These are phyloP conservation scores for Posidonia australis DNA, from an alignment of 106 monocot species.

Conservation along the genomic window DNA sequence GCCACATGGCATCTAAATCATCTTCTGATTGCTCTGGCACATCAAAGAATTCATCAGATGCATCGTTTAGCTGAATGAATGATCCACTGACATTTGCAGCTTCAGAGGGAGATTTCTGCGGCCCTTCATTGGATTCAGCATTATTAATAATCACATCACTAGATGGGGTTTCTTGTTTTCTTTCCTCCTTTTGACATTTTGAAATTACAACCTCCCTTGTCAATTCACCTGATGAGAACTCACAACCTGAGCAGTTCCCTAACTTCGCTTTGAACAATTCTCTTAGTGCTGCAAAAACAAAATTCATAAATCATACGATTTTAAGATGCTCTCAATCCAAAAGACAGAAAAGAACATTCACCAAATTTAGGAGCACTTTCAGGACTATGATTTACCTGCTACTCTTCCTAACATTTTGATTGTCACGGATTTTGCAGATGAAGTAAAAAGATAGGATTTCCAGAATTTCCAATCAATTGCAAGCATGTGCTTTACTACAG, in stretches of 20 bases:
- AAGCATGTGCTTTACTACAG: conserved; percentile 97
- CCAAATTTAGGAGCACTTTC: neutral
- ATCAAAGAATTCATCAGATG: conserved; percentile 90
- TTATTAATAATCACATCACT: conserved; percentile 15
- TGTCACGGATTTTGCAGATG: conserved; percentile 74
- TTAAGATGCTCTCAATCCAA: neutral
- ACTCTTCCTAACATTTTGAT: conserved; percentile 84
- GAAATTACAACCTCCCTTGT: conserved; percentile 32
- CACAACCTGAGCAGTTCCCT: conserved; percentile 29
- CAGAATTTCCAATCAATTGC: conserved; percentile 98
- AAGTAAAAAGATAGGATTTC: conserved; percentile 72
- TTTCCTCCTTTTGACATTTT: conserved; percentile 31
- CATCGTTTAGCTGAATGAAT: conserved; percentile 61
- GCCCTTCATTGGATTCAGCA: conserved; percentile 25
- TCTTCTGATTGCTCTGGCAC: conserved; percentile 56
- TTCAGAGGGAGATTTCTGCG: conserved; percentile 17
- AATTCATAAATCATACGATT: neutral
- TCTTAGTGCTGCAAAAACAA: conserved; percentile 55
- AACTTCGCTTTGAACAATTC: conserved; percentile 71
- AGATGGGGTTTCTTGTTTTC: conserved; percentile 34
- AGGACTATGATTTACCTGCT: conserved; percentile 46
- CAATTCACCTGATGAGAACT: conserved; percentile 55
- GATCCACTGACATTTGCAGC: conserved; percentile 36
- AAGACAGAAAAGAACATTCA: neutral
- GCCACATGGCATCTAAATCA: conserved; percentile 43